Conservation (phyloP, 306 rosid species). For the Vigna reflexopilosa region DNA sequence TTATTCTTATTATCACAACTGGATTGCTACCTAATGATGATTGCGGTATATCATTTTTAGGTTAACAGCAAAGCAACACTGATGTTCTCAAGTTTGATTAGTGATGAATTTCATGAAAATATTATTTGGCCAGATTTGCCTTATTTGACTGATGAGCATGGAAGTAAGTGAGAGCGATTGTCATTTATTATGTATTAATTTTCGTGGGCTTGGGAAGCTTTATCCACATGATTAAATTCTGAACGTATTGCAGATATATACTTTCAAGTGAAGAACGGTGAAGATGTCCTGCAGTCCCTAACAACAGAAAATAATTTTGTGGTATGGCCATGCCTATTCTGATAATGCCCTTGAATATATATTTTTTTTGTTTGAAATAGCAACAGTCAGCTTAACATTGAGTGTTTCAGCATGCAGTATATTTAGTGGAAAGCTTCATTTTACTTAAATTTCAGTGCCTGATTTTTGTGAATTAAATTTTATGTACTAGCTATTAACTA, state of each 20-base stretch:
- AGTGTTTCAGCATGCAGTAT: constrained; percentile 12
- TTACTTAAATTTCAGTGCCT: neutral
- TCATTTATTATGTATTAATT: constrained; percentile 24
- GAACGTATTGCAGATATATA: constrained; percentile 75
- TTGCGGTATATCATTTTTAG: constrained; percentile 58
- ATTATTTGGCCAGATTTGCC: constrained; percentile 94
- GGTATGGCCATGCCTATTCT: constrained; percentile 59
- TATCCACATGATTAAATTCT: constrained; percentile 45
- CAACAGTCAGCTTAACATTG: neutral
- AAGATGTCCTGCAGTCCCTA: constrained; percentile 72
- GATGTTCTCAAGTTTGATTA: constrained; percentile 72
- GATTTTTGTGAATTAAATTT: constrained; percentile 10
- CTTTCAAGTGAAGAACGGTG: constrained; percentile 83
- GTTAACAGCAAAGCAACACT: constrained; percentile 93
- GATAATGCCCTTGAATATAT: constrained; percentile 8
- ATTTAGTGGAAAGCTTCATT: constrained; percentile 5
- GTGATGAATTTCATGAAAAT: constrained; percentile 80
- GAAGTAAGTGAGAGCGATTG: constrained; percentile 75
- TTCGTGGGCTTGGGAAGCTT: constrained; percentile 39
- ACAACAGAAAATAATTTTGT: constrained; percentile 85
- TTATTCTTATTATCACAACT: constrained; percentile 32
- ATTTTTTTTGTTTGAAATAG: neutral
- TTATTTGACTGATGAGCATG: constrained; percentile 91
- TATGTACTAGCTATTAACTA: constrained; percentile 13
- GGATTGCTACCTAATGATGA: constrained; percentile 51